Evolutionary conservation across 805 yeast species (phyloP), one percentile per base, ranked within the genome.

Genomic region (Kuraishia hungarica): DNA sequence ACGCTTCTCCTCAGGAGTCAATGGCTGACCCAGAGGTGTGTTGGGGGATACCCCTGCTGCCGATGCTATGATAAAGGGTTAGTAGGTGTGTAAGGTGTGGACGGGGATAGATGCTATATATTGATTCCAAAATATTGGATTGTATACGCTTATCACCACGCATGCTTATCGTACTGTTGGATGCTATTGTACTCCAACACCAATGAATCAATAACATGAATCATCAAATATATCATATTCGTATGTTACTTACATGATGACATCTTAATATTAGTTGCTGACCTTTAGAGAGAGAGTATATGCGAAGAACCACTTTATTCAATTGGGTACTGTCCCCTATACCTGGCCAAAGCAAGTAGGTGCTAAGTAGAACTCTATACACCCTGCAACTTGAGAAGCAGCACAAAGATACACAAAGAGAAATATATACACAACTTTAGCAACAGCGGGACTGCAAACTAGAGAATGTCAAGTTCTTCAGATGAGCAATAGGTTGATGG

Each of bases 1-100:
- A 58, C 76, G 75, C 67, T 86, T 83, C 71, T 94, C 99, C 58
- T 89, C 96, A 23, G 84, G 75, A 10, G 94, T 77, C 57, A 86
- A 72, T 29, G 73, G 70, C 57, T 67, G 66, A 49, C 62, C 59
- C 29, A 68, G 48, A 19, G 53, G 28, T 43, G 47, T 47, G 19
- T 35, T 26, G n/a, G 54, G 24, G 23, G 50, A 48, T n/a, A 52
- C 23, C 39, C 51, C 28, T 35, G 56, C 49, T 29, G 48, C 23
- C 22, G 39, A 26, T 21, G 28, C 23, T 24, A n/a, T n/a, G 43
- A 35, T 6, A 35, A 3, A 23, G 19, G 19, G 51, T 28, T 48
- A 24, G 26, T 19, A 17, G 10, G 22, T 19, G 15, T 3, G n/a
- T 3, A 35, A 35, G 43, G 23, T 23, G 20, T 19, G 17, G 23